These are phyloP conservation scores for Podila epigama DNA, from an alignment of 192 early-diverging fungal genomes.

Conservation along the genomic window DNA sequence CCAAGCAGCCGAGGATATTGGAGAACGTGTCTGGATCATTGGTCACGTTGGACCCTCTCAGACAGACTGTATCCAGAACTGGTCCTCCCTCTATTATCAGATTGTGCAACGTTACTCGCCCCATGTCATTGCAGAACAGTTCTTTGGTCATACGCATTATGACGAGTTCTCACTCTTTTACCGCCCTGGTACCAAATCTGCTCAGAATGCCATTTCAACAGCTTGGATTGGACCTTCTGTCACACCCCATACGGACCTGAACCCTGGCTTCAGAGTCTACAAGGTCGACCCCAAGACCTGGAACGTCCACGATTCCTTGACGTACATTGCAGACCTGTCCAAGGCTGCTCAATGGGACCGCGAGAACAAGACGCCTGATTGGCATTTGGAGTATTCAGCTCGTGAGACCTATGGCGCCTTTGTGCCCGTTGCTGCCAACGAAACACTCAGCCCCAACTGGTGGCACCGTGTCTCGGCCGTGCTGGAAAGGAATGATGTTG, in stretches of 20 bases:
- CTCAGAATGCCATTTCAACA: slow-evolving; percentile 42
- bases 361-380: slow-evolving; percentile 21
- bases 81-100: slow-evolving; percentile 55
- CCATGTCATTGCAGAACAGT: slow-evolving; percentile 58
- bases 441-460: slow-evolving; percentile 49
- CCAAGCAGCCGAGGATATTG: slow-evolving; percentile 54
- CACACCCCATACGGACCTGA: slow-evolving; percentile 53
- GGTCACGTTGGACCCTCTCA: slow-evolving; percentile 58
- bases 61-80: slow-evolving; percentile 55
- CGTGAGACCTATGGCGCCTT: slow-evolving; percentile 38
- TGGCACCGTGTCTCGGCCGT: slow-evolving; percentile 55
- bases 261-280: slow-evolving; percentile 63
- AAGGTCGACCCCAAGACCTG: slow-evolving; percentile 56
- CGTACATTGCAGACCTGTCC: slow-evolving; percentile 55
- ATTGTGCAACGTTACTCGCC: slow-evolving; percentile 58
- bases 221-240: slow-evolving; percentile 58
- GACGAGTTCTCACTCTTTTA: slow-evolving; percentile 61
- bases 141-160: slow-evolving; percentile 62
- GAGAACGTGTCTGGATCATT: slow-evolving; percentile 60
- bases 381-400: slow-evolving; percentile 60
- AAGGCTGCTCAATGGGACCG: slow-evolving; percentile 40
- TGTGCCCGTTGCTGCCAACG: neutral
- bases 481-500: slow-evolving; percentile 33
- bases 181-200: slow-evolving; percentile 1
- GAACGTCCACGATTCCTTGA: slow-evolving; percentile 54